These are phyloP conservation scores for Grosmannia penicillata DNA, from an alignment of 2,329 filamentous ascomycete species.

Conservation along the genomic window DNA sequence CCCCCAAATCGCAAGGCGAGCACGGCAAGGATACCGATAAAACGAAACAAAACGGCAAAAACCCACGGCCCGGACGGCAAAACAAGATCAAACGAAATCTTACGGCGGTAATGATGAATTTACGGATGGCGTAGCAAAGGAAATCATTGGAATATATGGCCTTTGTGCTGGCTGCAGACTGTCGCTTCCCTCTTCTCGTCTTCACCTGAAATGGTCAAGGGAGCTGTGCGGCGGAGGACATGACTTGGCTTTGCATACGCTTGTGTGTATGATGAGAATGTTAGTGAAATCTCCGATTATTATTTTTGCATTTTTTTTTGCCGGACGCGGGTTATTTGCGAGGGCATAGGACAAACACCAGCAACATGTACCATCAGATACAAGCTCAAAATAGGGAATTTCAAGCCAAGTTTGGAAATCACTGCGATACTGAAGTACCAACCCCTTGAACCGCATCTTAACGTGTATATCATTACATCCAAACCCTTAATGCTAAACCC, in stretches of 20 bases:
- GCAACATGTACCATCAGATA: too few species aligned
- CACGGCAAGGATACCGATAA: neutral
- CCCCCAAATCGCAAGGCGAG: too few species aligned
- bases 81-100: neutral
- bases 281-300: neutral
- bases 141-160: too few species aligned
- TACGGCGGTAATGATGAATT: neutral
- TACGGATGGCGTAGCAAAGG: neutral
- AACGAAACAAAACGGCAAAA: neutral
- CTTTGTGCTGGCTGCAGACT: neutral
- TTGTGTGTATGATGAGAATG: slow-evolving; percentile 1
- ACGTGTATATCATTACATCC: too few species aligned
- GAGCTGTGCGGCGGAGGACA: neutral
- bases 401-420: too few species aligned
- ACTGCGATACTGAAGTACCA: too few species aligned
- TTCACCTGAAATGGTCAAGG: neutral
- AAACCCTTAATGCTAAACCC: too few species aligned
- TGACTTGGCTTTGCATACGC: neutral
- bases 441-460: too few species aligned
- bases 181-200: neutral
- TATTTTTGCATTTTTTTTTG: neutral
- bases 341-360: neutral
- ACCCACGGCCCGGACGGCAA: neutral
- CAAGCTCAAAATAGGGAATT: too few species aligned
- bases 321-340: neutral